Evolutionary conservation across 305 asterid species (phyloP).

Genomic region (Fraxinus platypoda): DNA sequence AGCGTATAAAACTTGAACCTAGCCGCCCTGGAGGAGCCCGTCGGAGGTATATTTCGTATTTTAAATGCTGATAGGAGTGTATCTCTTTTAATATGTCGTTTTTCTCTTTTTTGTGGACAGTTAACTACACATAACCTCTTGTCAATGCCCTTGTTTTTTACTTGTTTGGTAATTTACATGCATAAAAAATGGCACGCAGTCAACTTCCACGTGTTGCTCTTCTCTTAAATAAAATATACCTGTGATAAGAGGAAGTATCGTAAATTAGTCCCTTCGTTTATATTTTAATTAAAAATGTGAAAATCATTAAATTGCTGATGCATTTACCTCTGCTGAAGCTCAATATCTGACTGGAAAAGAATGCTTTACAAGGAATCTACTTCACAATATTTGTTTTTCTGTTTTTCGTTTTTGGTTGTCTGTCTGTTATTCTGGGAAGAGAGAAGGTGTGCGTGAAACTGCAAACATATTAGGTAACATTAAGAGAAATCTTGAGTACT

Average conservation of each 20-base stretch:
- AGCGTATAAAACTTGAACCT: slow-evolving; percentile 95
- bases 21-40: slow-evolving; percentile 99
- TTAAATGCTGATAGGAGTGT: not conserved
- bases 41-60: slow-evolving; percentile 54
- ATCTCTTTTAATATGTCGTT: slow-evolving; percentile 11
- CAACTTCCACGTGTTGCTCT: not conserved
- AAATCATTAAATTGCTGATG: not conserved
- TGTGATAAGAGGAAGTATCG: not conserved
- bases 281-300: not conserved
- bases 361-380: not conserved
- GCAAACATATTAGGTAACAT: not conserved
- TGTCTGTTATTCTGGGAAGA: not conserved
- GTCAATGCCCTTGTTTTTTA: not conserved
- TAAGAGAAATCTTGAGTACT: not conserved
- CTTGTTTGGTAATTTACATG: not conserved
- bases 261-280: not conserved
- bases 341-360: not conserved
- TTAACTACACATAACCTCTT: not conserved
- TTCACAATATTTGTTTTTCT: not conserved
- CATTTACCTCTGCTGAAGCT: not conserved
- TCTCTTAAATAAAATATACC: not conserved
- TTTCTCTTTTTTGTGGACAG: not conserved
- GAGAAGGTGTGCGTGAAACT: not conserved
- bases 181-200: not conserved
- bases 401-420: not conserved